These are phyloP conservation scores for Colletotrichum costaricense DNA, from an alignment of 2,329 filamentous ascomycete genomes.

Conservation along the genomic window DNA sequence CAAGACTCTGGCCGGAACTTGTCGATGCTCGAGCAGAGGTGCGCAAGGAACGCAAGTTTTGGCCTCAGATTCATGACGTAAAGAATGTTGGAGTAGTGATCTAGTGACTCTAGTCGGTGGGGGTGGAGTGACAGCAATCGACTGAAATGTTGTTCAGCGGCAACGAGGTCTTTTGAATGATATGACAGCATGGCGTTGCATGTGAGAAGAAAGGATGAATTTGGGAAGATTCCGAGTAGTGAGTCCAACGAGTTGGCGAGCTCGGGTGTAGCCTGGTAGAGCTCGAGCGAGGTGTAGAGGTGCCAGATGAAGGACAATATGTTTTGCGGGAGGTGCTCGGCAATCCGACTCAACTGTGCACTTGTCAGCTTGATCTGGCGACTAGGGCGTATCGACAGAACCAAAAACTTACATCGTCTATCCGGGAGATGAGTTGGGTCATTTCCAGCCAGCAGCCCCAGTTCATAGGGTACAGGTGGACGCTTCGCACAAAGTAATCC, in stretches of 20 bases:
- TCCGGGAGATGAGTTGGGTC: conserved; percentile 79
- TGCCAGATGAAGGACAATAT: conserved; percentile 96
- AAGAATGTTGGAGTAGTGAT: conserved; percentile 97
- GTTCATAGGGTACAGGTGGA: conserved; percentile 92
- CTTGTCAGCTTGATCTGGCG: conserved; percentile 41
- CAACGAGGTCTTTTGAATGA: conserved; percentile 84
- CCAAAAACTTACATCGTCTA: conserved; percentile 77
- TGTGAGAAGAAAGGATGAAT: conserved; percentile 88
- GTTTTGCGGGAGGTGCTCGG: conserved; percentile 83
- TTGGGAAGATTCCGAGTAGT: conserved; percentile 86
- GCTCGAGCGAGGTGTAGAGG: conserved; percentile 88
- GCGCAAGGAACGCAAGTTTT: conserved; percentile 91
- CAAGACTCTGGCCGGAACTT: conserved; percentile 98
- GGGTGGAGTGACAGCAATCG: conserved; percentile 82
- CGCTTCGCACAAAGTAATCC: conserved; percentile 87
- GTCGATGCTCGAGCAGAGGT: conserved; percentile 90
- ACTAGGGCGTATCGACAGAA: neutral
- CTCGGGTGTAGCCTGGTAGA: conserved; percentile 85
- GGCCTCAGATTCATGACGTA: conserved; percentile 91
- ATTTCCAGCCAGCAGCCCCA: conserved; percentile 98
- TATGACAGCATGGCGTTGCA: conserved; percentile 90
- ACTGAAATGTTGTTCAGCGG: conserved; percentile 76
- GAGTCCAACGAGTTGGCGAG: conserved; percentile 81
- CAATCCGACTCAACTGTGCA: conserved; percentile 76
- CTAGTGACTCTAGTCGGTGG: conserved; percentile 85